phyloP scores from a whole-genome alignment of 352 stramenopile species.

The Phytophthora nicotianae region DNA sequence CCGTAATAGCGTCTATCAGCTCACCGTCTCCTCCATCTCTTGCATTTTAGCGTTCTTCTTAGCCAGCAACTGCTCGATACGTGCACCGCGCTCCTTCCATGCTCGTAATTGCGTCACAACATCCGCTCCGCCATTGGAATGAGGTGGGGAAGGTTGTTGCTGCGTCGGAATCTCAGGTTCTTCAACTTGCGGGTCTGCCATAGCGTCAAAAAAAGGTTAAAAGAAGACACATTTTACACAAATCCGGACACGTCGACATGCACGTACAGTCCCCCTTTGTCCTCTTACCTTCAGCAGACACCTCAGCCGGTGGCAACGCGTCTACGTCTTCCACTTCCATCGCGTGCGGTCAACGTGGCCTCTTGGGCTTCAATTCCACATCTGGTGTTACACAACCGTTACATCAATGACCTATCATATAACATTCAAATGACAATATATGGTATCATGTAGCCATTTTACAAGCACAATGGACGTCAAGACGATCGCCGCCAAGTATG shows the following conservation, averaged over 20 bases:
- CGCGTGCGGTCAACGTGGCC: conserved; percentile 8
- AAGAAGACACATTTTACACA: background rate
- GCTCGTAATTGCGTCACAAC: conserved; percentile 39
- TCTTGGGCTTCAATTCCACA: conserved; percentile 10
- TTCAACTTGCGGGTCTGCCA: conserved; percentile 17
- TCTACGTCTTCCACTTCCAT: conserved; percentile 28
- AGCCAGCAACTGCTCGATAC: conserved; percentile 65
- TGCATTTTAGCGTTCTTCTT: conserved; percentile 79
- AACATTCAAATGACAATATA: background rate
- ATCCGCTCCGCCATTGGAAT: conserved; percentile 30
- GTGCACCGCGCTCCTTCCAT: conserved; percentile 66
- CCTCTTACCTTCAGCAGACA: conserved; percentile 27
- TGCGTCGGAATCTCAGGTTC: conserved; percentile 12
- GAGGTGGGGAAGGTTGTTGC: conserved; percentile 21
- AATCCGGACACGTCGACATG: background rate
- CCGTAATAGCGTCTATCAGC: background rate
- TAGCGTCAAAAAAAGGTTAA: conserved; percentile 1
- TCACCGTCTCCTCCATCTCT: conserved; percentile 79
- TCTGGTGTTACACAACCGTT: conserved; percentile 10
- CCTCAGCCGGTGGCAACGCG: conserved; percentile 5
- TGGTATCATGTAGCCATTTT: conserved; percentile 4
- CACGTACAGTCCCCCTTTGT: conserved; percentile 13
- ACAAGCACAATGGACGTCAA: conserved; percentile 53
- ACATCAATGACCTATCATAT: conserved; percentile 12
- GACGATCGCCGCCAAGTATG: conserved; percentile 50